A percentile compares a stretch with the other conserved stretches of the same genome.
Evolutionary conservation across 139 green algal species (phyloP).

Genomic region (Chlamydomonas eustigma): DNA sequence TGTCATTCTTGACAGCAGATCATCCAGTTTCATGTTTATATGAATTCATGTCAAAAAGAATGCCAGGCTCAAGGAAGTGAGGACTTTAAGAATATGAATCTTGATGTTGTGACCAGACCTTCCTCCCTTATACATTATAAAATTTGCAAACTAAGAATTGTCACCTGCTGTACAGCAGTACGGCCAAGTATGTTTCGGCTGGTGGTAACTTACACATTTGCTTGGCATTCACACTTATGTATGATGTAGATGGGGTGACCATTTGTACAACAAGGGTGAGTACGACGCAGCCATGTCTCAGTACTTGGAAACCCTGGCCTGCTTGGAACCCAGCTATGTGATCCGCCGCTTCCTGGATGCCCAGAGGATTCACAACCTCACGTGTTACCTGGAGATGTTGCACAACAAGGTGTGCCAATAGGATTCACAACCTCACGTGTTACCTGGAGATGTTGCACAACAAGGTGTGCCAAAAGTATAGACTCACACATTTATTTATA

Average conservation of each 20-base stretch:
- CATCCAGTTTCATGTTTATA: too few relatives aligned
- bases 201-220: too few relatives aligned
- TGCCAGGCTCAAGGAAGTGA: too few relatives aligned
- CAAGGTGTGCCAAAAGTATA: not conserved
- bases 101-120: too few relatives aligned
- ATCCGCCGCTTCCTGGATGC: constrained; percentile 89
- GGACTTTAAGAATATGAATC: too few relatives aligned
- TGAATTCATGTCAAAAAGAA: too few relatives aligned
- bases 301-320: constrained; percentile 69
- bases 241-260: constrained; percentile 55
- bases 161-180: too few relatives aligned
- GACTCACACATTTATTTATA: not conserved
- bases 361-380: constrained; percentile 84
- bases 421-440: not conserved
- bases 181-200: too few relatives aligned
- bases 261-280: constrained; percentile 87
- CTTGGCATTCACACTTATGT: too few relatives aligned
- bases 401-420: constrained; percentile 39
- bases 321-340: constrained; percentile 92
- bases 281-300: constrained; percentile 89
- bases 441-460: constrained; percentile 93
- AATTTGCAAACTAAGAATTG: too few relatives aligned
- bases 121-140: too few relatives aligned
- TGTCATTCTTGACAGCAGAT: too few relatives aligned
- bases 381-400: constrained; percentile 79